Evolutionary conservation across 2,329 filamentous ascomycete genomes (phyloP), one percentile per base, ranked within the genome.

Genomic region (Monilinia vaccinii-corymbosi): DNA sequence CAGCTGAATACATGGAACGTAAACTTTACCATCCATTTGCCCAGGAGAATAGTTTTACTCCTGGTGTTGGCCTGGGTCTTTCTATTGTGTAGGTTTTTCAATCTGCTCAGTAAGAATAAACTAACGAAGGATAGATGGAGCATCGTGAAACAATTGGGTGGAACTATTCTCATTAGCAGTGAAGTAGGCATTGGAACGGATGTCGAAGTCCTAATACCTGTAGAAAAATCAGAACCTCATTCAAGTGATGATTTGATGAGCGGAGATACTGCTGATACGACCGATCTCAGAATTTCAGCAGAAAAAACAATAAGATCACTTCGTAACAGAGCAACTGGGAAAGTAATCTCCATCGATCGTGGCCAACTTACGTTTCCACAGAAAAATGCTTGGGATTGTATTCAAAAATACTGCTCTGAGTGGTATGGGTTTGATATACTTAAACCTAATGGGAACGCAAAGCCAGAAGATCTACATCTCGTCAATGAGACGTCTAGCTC

Each of bases 1-100:
- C 80, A 0, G 75, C 79, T 31, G 79, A 84, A 14, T 87, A 83
- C 63, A 73, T 85, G 52, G 76, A 79, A 21, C 78, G 78, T 6
- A 77, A 78, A n/a, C 72, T 86, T 0, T 87, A 83, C 64, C 79
- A 79, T 0, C 81, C 83, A 0, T 86, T 86, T 63, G 73, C 76
- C 0, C 84, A 87, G 63, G 84, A 87, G 65, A 79, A 84, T 56
- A 74, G 77, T 0, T 72, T 87, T 28, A 77, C 81, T 2, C 78
- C 79, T 8, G 84, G 83, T 0, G 56, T 58, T 18, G 56, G 56
- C n/a, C 45, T 58, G 34, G 56, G 56, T 13, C 56, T 58, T 53
- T 77, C 85, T 4, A 73, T 75, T 9, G 72, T 81, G 3, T 71
- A 69, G 13, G 64, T 69, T 46, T 23, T 21, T 56, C 16, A 42